Evolutionary conservation across 1,284 basidiomycete genomes (phyloP).

Genomic region (Flammula alnicola): DNA sequence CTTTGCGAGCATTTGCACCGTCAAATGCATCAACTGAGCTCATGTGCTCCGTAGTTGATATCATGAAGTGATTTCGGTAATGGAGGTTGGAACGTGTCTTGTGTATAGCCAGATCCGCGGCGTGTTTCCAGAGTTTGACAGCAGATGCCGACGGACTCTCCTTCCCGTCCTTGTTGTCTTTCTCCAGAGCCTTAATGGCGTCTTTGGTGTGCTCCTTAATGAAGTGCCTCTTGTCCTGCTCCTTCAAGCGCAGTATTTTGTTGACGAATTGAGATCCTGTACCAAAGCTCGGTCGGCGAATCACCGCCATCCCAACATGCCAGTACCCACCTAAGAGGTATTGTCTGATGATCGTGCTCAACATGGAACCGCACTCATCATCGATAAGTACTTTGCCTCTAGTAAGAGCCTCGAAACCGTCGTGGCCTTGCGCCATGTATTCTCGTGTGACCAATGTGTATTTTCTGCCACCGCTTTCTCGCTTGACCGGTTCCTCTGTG

Average conservation of each 20-base stretch:
- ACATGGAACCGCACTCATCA: conserved; percentile 83
- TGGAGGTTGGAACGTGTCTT: conserved; percentile 51
- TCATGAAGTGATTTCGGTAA: conserved; percentile 27
- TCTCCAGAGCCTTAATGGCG: conserved; percentile 45
- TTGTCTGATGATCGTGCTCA: conserved; percentile 83
- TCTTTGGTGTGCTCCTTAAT: conserved; percentile 47
- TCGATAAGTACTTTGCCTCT: conserved; percentile 77
- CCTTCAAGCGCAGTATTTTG: conserved; percentile 51
- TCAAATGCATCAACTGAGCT: conserved; percentile 74
- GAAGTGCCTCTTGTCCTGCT: conserved; percentile 32
- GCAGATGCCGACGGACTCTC: conserved; percentile 31
- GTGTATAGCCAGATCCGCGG: conserved; percentile 36
- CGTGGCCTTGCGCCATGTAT: conserved; percentile 80
- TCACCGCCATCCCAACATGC: neutral
- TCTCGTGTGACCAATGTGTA: conserved; percentile 82
- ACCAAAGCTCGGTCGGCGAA: neutral
- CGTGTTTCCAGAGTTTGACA: conserved; percentile 53
- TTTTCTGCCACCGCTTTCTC: conserved; percentile 55
- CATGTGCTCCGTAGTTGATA: conserved; percentile 75
- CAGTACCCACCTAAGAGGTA: conserved; percentile 77
- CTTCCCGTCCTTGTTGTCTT: conserved; percentile 31
- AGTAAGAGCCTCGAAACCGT: conserved; percentile 79
- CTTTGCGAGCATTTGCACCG: conserved; percentile 51
- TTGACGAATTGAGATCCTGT: conserved; percentile 73
- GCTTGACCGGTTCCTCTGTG: conserved; percentile 60